Percentiles rank a stretch among this genome's conserved stretches.
Conservation (phyloP, 1,284 basidiomycete species). For the Irpex sp. region DNA sequence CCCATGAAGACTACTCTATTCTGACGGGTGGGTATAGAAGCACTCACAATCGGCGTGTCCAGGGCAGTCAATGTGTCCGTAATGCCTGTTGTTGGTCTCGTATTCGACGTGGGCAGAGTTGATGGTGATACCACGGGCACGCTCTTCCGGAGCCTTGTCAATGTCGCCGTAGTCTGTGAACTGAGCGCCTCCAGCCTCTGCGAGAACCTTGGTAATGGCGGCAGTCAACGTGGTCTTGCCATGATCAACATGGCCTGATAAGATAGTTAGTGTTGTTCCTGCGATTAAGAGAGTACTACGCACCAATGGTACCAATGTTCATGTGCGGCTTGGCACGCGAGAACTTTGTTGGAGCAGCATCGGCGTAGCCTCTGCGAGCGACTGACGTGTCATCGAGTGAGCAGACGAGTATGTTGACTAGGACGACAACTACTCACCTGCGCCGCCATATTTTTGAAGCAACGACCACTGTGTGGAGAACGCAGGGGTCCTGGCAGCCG, state of each 20-base stretch:
- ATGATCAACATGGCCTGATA: slow-evolving; percentile 83
- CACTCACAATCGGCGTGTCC: slow-evolving; percentile 85
- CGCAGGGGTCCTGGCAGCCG: slow-evolving; percentile 23
- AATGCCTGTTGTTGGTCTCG: slow-evolving; percentile 88
- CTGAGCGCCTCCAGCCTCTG: slow-evolving; percentile 78
- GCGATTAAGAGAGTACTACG: slow-evolving; percentile 19
- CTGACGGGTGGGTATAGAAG: background rate
- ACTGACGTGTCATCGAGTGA: slow-evolving; percentile 20
- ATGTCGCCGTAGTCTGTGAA: slow-evolving; percentile 98
- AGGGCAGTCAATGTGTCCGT: slow-evolving; percentile 99
- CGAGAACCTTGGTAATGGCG: slow-evolving; percentile 95
- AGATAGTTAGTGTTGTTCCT: slow-evolving; percentile 9
- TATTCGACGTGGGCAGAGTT: slow-evolving; percentile 96
- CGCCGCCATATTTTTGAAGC: slow-evolving; percentile 15
- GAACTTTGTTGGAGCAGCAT: slow-evolving; percentile 61
- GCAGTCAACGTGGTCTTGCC: slow-evolving; percentile 97
- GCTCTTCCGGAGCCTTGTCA: slow-evolving; percentile 99
- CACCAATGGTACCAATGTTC: slow-evolving; percentile 94
- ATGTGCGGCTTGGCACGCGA: slow-evolving; percentile 89
- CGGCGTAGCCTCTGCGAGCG: slow-evolving; percentile 65
- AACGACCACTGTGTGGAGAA: slow-evolving; percentile 11
- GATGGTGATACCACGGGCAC: slow-evolving; percentile 99
- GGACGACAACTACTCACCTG: slow-evolving; percentile 15
- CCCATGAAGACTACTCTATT: background rate
- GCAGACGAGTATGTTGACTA: background rate